Evolutionary conservation across 768 basidiomycete genomes (phyloP).

Genomic region (Kondoa malvinella): DNA sequence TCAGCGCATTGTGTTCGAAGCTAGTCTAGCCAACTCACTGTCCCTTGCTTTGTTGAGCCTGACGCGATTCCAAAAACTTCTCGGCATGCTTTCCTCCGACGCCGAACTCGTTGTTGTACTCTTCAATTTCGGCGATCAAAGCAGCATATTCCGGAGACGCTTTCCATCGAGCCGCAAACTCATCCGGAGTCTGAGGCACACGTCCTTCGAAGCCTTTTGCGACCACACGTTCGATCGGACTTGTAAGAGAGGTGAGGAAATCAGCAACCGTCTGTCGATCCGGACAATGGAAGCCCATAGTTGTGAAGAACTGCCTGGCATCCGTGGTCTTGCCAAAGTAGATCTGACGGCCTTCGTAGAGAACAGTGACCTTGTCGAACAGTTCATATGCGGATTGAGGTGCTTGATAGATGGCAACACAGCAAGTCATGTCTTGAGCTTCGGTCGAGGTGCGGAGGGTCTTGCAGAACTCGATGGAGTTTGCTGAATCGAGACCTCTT

Average conservation of each 20-base stretch:
- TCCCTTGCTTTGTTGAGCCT: conserved; percentile 34
- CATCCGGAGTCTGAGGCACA: conserved; percentile 37
- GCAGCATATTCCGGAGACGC: conserved; percentile 31
- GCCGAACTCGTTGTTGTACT: conserved; percentile 31
- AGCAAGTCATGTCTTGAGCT: conserved; percentile 32
- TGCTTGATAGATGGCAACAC: conserved; percentile 17
- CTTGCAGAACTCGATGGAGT: conserved; percentile 37
- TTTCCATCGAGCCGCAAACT: conserved; percentile 36
- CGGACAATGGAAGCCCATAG: conserved; percentile 38
- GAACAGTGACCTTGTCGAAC: conserved; percentile 39
- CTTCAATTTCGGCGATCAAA: conserved; percentile 29
- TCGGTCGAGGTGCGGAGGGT: conserved; percentile 36
- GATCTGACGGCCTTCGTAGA: conserved; percentile 40
- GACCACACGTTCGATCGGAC: conserved; percentile 45
- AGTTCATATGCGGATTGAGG: conserved; percentile 23
- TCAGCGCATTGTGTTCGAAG: no score
- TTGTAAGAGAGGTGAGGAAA: conserved; percentile 40
- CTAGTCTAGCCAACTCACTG: no score
- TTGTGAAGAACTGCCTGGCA: conserved; percentile 38
- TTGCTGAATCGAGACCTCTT: conserved; percentile 45
- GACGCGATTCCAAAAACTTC: conserved; percentile 31
- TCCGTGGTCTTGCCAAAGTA: conserved; percentile 37
- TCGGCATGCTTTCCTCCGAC: conserved; percentile 28
- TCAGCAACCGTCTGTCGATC: conserved; percentile 40
- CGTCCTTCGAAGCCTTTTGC: conserved; percentile 32